A percentile compares a stretch with the other conserved stretches of the same genome.
Conservation (phyloP, 1,139 yeast genomes). For the Diutina catenulata region DNA sequence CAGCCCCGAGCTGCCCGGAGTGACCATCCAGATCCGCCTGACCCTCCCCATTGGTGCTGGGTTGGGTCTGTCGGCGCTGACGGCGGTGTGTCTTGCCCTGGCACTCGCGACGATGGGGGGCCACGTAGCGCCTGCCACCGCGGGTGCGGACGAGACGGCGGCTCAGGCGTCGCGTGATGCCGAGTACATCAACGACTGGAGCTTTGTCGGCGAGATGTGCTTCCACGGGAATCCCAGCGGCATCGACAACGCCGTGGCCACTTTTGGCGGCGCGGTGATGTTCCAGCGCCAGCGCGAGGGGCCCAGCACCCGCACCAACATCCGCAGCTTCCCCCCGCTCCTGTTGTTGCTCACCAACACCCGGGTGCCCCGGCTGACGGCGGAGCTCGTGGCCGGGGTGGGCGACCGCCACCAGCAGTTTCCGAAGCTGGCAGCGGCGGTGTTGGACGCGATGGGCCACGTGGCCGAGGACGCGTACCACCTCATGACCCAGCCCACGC, state of each 20-base stretch:
- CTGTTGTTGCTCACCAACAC: constrained; percentile 75
- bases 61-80: constrained; percentile 86
- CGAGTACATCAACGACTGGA: constrained; percentile 69
- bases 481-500: constrained; percentile 37
- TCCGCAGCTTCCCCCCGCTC: constrained; percentile 67
- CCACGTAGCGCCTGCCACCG: constrained; percentile 27
- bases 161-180: constrained; percentile 29
- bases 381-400: constrained; percentile 71
- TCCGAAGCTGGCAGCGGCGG: constrained; percentile 42
- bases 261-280: constrained; percentile 92
- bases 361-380: constrained; percentile 76
- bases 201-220: constrained; percentile 88
- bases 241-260: constrained; percentile 92
- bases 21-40: constrained; percentile 58
- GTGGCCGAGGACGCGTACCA: constrained; percentile 59
- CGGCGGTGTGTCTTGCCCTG: constrained; percentile 74
- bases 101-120: constrained; percentile 59
- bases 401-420: constrained; percentile 39
- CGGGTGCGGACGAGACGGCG: constrained; percentile 16
- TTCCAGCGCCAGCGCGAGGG: constrained; percentile 56
- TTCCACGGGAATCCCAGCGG: constrained; percentile 97
- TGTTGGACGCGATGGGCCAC: constrained; percentile 62
- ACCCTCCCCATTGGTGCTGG: constrained; percentile 97
- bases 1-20: constrained; percentile 31
- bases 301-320: constrained; percentile 52